These are phyloP conservation scores for Saccharomycopsis sp. DNA, from an alignment of 805 yeast species.

Conservation along the genomic window DNA sequence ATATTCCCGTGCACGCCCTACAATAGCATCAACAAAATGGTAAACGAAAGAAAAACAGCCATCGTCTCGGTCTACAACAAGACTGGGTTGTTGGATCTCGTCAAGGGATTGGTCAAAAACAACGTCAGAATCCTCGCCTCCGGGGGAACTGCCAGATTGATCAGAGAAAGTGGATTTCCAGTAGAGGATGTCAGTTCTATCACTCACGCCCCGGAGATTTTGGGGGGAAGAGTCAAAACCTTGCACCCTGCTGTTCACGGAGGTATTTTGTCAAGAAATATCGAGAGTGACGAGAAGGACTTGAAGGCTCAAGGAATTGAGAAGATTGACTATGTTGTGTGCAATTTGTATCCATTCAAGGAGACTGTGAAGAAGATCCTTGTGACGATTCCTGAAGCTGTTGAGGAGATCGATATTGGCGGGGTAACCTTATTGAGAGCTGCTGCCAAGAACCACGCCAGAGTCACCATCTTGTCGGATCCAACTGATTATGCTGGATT, in stretches of 20 bases:
- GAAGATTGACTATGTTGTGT: slow-evolving; percentile 93
- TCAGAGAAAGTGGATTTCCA: slow-evolving; percentile 96
- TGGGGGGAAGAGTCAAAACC: slow-evolving; percentile 97
- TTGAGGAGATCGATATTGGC: slow-evolving; percentile 97
- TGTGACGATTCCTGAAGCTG: slow-evolving; percentile 95
- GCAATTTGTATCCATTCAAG: slow-evolving; percentile 97
- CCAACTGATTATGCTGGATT: slow-evolving; percentile 89
- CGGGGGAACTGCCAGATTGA: slow-evolving; percentile 93
- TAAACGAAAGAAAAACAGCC: slow-evolving; percentile 57
- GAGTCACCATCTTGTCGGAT: slow-evolving; percentile 93
- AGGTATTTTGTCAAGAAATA: slow-evolving; percentile 90
- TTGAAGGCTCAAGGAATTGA: slow-evolving; percentile 84
- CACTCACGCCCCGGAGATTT: slow-evolving; percentile 98
- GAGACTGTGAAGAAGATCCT: slow-evolving; percentile 94
- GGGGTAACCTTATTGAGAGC: slow-evolving; percentile 97
- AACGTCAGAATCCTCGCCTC: slow-evolving; percentile 91
- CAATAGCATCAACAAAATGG: too few relatives aligned
- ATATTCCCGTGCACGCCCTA: too few relatives aligned
- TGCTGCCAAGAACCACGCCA: slow-evolving; percentile 95
- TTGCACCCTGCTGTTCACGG: slow-evolving; percentile 99
- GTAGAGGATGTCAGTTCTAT: slow-evolving; percentile 93
- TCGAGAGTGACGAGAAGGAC: slow-evolving; percentile 86
- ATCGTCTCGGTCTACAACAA: slow-evolving; percentile 95
- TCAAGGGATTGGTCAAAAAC: slow-evolving; percentile 86
- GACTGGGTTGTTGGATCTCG: slow-evolving; percentile 91